phyloP scores from a whole-genome alignment of 1,139 yeast genomes.

The Tardiomyces depauwii region DNA sequence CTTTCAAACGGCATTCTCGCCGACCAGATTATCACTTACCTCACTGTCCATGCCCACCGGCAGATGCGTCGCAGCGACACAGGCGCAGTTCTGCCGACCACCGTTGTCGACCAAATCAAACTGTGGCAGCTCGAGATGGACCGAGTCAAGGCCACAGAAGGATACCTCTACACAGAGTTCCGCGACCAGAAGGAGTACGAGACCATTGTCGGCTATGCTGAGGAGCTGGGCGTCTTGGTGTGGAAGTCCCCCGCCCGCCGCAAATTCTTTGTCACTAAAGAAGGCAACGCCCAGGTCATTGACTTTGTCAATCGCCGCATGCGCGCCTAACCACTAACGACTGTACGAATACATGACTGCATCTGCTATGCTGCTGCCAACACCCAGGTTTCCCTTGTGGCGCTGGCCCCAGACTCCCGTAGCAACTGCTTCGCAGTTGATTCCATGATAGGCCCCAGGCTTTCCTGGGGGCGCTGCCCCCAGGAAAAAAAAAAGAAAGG shows the following conservation, averaged over 20 bases:
- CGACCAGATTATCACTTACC: conserved; percentile 80
- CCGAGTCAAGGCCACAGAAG: conserved; percentile 79
- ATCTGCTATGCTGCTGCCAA: too few relatives aligned
- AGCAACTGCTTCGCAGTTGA: conserved; percentile 46
- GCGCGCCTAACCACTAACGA: background rate
- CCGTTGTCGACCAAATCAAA: conserved; percentile 89
- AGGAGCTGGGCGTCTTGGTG: conserved; percentile 77
- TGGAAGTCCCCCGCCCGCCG: conserved; percentile 70
- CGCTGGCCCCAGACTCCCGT: too few relatives aligned
- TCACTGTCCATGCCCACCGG: conserved; percentile 90
- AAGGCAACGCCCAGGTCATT: conserved; percentile 79
- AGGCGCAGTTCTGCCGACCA: conserved; percentile 63
- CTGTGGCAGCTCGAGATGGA: conserved; percentile 96
- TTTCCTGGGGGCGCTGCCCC: background rate
- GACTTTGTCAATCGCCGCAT: conserved; percentile 68
- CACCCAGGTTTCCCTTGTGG: conserved; percentile 23
- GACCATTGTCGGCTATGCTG: conserved; percentile 62
- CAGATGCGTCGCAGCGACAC: conserved; percentile 47
- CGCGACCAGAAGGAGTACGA: conserved; percentile 68
- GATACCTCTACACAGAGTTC: conserved; percentile 82
- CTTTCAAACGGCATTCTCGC: conserved; percentile 85
- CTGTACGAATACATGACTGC: too few relatives aligned
- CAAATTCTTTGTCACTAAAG: conserved; percentile 69
- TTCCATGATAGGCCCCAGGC: conserved; percentile 21
- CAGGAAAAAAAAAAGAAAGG: background rate